Evolutionary conservation across 345 rosid genomes (phyloP), one percentile per base, ranked within the genome.

Genomic region (Sisymbrium irio): DNA sequence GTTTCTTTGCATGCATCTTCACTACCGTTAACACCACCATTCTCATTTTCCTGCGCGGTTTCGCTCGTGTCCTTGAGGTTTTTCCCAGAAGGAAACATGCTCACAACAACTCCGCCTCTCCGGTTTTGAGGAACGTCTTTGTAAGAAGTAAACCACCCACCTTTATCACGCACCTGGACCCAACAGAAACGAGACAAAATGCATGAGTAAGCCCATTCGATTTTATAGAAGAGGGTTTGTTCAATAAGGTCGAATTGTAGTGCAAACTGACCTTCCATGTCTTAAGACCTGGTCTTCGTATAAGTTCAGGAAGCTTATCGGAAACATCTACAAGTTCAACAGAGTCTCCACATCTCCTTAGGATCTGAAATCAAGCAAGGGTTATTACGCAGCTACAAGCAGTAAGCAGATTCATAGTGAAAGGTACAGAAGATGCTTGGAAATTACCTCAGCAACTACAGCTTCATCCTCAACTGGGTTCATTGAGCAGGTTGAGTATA

Each of bases 381-480:
- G 6, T 3, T 57, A 17, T 46, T 20, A 66, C 9, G 0, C 6
- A 7, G 13, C 41, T 42, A 54, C 22, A 53, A 53, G 45, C 55
- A 30, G 14, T 22, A 49, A 22, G 42, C 9, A 3, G 7, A 22
- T 14, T 58, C 15, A 7, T 19, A 50, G 20, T 20, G 9, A 40
- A 32, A 30, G 46, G 12, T 59, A 12, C 20, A 40, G 55, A 49
- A 17, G 15, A 7, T 44, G 30, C 37, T 4, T 22, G 20, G 41
- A 65, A 20, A 9, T 76, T 84, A 92, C 99, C 88, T 90, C 97
- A 67, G 97, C 89, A 77, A 95, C 96, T 76, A 95, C 99, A 44
- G 98, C 99, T 79, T 95, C 99, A 78, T 95, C 78, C 82, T 95
- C 98, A 54, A 95, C 86, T 71, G 98, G 98, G 80, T 95, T 92